Conservation (phyloP, 345 rosid genomes). For the Geranium brycei region DNA sequence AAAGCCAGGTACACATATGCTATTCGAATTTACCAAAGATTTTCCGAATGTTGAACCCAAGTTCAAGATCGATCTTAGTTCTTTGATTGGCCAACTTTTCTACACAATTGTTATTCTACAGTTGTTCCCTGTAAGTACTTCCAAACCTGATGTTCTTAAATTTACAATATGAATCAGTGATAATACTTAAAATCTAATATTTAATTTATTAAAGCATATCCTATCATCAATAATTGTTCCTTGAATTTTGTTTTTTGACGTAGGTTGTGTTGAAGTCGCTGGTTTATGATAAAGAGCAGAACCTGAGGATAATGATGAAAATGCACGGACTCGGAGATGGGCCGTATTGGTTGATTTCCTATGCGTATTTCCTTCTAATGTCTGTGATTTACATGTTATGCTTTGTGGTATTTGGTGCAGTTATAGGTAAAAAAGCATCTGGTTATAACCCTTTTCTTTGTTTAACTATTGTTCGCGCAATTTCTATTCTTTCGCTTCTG, state of each 20-base stretch:
- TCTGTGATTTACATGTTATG: conserved; percentile 49
- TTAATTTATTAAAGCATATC: no score
- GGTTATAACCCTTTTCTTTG: no score
- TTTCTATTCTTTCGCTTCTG: conserved; percentile 9
- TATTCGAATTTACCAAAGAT: conserved; percentile 63
- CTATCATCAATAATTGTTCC: no score
- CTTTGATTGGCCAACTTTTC: conserved; percentile 72
- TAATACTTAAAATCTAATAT: no score
- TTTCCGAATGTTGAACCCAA: conserved; percentile 49
- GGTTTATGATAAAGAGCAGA: conserved; percentile 76
- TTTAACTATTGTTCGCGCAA: background rate
- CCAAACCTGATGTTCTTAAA: no score
- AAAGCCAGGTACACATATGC: conserved; percentile 30
- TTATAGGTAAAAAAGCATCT: conserved; percentile 31
- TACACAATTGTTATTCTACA: conserved; percentile 65
- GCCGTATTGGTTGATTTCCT: conserved; percentile 81
- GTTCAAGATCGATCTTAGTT: conserved; percentile 47
- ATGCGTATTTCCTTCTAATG: conserved; percentile 56
- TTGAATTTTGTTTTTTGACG: conserved; percentile 4
- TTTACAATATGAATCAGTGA: no score
- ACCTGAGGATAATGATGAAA: conserved; percentile 80
- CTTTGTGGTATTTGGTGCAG: conserved; percentile 65
- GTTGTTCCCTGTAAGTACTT: conserved; percentile 74
- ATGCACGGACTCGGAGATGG: conserved; percentile 97
- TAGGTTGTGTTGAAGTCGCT: conserved; percentile 61